A percentile compares a stretch with the other conserved stretches of the same genome.
Conservation (phyloP, 768 basidiomycete genomes). For the Lactarius trivialis region DNA sequence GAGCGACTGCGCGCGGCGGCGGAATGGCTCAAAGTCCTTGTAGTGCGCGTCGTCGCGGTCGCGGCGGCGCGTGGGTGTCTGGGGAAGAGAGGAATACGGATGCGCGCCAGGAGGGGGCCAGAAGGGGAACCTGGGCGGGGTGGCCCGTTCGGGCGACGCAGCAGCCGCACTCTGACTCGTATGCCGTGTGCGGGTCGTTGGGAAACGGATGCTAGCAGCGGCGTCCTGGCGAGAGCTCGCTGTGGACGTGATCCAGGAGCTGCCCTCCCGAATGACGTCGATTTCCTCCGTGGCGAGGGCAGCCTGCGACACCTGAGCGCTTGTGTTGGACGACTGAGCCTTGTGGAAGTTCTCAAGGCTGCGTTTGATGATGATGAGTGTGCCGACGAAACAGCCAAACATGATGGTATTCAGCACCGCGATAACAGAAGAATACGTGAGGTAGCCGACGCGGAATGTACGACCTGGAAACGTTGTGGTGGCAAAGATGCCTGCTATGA, state of each 20-base stretch:
- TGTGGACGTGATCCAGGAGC: constrained; percentile 75
- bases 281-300: constrained; percentile 69
- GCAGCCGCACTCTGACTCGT: constrained; percentile 34
- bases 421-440: constrained; percentile 49
- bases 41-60: constrained; percentile 33
- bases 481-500: constrained; percentile 51
- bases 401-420: constrained; percentile 46
- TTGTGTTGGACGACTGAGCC: constrained; percentile 44
- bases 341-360: constrained; percentile 54
- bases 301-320: constrained; percentile 49
- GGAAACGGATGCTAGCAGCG: constrained; percentile 52
- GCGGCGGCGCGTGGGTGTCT: constrained; percentile 53
- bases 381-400: constrained; percentile 55
- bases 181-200: constrained; percentile 50
- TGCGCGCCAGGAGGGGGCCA: constrained; percentile 39
- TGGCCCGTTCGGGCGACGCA: constrained; percentile 24
- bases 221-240: constrained; percentile 42
- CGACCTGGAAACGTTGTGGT: constrained; percentile 34
- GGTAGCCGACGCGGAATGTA: constrained; percentile 54
- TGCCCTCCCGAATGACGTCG: constrained; percentile 65
- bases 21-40: constrained; percentile 56
- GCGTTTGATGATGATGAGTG: constrained; percentile 57
- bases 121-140: constrained; percentile 46
- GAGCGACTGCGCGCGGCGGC: constrained; percentile 41
- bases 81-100: constrained; percentile 48